Base-by-base conservation (phyloP, 768 basidiomycete species). In the Phaeolepiota aurea region DNA sequence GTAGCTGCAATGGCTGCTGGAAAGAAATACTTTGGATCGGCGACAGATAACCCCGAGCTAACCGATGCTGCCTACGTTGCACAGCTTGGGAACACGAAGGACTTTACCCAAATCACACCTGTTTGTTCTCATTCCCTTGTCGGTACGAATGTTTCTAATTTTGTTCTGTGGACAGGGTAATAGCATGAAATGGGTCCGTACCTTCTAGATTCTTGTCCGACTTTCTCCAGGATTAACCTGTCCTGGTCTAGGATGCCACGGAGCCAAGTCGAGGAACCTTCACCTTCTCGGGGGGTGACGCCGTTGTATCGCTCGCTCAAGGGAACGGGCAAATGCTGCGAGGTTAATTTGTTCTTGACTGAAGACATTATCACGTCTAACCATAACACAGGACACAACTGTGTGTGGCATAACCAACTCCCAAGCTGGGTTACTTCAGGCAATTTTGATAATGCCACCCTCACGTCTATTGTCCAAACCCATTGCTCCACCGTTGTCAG, bases 341-440 rank as follows among this genome's bases (percentile, higher is more conserved):
- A 48, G 74, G 72, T 56, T 31, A 11, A 20, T 40, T 20, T 18
- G 19, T 21, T 21, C 20, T 21, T 39, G 21, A 15, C n/a, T 13
- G 32, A 22, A 25, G 13, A 11, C 20, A 1, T 2, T 5, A 22
- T 14, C 18, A 3, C n/a, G 22, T 13, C 5, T 12, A 13, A 13
- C 32, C 11, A 19, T 14, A 13, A 10, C 35, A 15, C 14, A 67
- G 66, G 72, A 10, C 66, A 72, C 44, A 71, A 64, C 44, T 68
- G 64, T 20, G 69, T 73, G 5, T 74, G 73, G 73, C 59, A 77
- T 51, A 66, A 62, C 23, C 75, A 79, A 51, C 68, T 77, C 4
- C 68, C 74, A 3, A 55, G 52, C 49, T 76, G 73, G 74, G 72
- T 77, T 3, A 53, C 66, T 2, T 52, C 60, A 15, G 68, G 67